A percentile compares a stretch with the other conserved stretches of the same genome.
These are phyloP conservation scores for Phyllosticta capitalensis DNA, from an alignment of 2,329 filamentous ascomycete genomes.

Conservation along the genomic window DNA sequence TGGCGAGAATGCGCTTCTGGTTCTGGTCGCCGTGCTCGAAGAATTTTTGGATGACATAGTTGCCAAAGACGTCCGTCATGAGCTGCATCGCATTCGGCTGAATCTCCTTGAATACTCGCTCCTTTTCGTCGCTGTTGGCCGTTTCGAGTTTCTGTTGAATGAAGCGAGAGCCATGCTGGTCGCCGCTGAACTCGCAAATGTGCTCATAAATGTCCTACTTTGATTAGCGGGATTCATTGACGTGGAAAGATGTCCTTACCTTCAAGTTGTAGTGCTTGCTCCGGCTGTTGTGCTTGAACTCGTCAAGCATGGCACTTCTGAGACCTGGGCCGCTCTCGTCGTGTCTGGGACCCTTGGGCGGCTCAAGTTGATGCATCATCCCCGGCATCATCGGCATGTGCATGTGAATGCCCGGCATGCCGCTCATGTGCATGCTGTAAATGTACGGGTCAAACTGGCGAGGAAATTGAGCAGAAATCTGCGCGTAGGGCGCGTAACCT, in stretches of 20 bases:
- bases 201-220: constrained; percentile 68
- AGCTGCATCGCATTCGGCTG: constrained; percentile 73
- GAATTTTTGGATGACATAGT: constrained; percentile 96
- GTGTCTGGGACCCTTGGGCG: constrained; percentile 40
- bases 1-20: constrained; percentile 80
- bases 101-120: constrained; percentile 80
- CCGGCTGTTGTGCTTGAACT: constrained; percentile 69
- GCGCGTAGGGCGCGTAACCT: constrained; percentile 12
- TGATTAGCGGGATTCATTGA: neutral
- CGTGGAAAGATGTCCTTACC: constrained; percentile 29
- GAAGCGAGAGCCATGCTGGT: constrained; percentile 91
- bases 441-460: constrained; percentile 18
- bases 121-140: constrained; percentile 93
- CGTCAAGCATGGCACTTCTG: constrained; percentile 65
- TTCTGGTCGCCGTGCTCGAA: constrained; percentile 92
- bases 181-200: constrained; percentile 88
- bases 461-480: constrained; percentile 24
- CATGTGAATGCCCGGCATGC: constrained; percentile 25
- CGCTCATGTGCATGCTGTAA: constrained; percentile 3
- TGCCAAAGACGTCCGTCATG: constrained; percentile 95
- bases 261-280: constrained; percentile 73
- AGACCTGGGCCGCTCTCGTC: constrained; percentile 51
- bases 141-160: constrained; percentile 88
- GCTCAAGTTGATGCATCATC: constrained; percentile 28
- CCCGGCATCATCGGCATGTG: constrained; percentile 27